phyloP scores from a whole-genome alignment of 805 yeast species.

The Kuraishia piskuri region DNA sequence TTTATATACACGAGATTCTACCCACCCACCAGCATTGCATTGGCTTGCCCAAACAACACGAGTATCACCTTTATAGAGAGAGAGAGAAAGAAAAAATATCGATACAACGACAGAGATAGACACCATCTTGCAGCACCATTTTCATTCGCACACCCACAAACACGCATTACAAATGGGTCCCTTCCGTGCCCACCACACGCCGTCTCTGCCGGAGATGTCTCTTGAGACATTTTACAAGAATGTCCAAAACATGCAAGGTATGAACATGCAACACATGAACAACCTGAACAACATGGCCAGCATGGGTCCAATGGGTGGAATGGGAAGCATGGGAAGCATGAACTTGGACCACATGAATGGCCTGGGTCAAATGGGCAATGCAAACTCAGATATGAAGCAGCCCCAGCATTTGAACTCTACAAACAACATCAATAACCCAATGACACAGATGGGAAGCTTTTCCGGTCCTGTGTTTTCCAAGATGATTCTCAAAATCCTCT shows the following conservation, averaged over 20 bases:
- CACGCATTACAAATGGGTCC: neutral
- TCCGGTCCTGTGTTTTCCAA: neutral
- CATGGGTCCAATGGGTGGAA: neutral
- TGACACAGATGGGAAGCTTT: neutral
- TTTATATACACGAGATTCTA: too few species aligned
- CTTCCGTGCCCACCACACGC: neutral
- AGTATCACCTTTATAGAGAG: too few species aligned
- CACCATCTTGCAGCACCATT: too few species aligned
- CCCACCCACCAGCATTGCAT: too few species aligned
- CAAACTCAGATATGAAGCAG: neutral
- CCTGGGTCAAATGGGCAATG: neutral
- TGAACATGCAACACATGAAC: neutral
- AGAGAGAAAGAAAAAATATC: too few species aligned
- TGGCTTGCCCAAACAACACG: too few species aligned
- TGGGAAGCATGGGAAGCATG: neutral
- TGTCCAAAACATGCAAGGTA: neutral
- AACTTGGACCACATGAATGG: neutral
- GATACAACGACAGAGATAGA: too few species aligned
- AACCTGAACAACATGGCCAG: neutral
- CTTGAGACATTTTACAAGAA: conserved; percentile 1
- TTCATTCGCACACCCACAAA: neutral
- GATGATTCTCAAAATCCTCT: conserved; percentile 26
- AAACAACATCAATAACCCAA: neutral
- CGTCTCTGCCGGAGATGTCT: conserved; percentile 3
- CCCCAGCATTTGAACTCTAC: neutral